Percentiles rank a stretch among this genome's conserved stretches.
phyloP scores from a whole-genome alignment of 176 grass and related monocot genomes.

The Oryza brachyantha region DNA sequence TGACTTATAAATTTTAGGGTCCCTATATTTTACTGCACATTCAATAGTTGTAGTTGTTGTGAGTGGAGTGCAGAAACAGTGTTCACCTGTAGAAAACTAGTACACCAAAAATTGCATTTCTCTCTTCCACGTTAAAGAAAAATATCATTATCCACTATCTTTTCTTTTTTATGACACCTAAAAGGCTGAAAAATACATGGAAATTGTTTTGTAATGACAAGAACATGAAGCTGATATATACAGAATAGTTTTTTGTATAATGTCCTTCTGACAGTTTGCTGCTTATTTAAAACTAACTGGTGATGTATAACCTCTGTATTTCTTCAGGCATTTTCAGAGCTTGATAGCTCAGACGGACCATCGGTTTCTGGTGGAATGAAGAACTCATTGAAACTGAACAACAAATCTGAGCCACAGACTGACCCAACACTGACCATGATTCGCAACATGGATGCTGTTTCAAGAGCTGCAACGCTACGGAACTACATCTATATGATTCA shows the following conservation, averaged over 20 bases:
- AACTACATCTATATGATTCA: constrained; percentile 66
- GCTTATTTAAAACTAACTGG: background rate
- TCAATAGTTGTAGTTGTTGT: too few species aligned
- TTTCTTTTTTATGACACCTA: background rate
- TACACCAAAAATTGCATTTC: background rate
- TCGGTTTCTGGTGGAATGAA: background rate
- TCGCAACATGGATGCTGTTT: constrained; percentile 58
- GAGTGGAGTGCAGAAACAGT: background rate
- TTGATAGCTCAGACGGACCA: constrained; percentile 37
- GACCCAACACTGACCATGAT: constrained; percentile 50
- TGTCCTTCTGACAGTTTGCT: background rate
- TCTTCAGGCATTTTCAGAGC: constrained; percentile 46
- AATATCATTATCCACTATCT: background rate
- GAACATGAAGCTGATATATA: background rate
- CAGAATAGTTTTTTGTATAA: background rate
- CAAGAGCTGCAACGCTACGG: constrained; percentile 52
- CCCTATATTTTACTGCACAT: too few species aligned
- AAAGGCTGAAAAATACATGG: background rate
- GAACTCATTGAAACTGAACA: constrained; percentile 16
- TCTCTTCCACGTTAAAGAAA: background rate
- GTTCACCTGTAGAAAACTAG: background rate
- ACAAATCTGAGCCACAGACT: constrained; percentile 34
- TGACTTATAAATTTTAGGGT: too few species aligned
- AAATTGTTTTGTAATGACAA: background rate
- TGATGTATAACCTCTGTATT: background rate